Evolutionary conservation across 352 stramenopile genomes (phyloP), one percentile per base, ranked within the genome.

Genomic region (Chrysophaeum taylorii): DNA sequence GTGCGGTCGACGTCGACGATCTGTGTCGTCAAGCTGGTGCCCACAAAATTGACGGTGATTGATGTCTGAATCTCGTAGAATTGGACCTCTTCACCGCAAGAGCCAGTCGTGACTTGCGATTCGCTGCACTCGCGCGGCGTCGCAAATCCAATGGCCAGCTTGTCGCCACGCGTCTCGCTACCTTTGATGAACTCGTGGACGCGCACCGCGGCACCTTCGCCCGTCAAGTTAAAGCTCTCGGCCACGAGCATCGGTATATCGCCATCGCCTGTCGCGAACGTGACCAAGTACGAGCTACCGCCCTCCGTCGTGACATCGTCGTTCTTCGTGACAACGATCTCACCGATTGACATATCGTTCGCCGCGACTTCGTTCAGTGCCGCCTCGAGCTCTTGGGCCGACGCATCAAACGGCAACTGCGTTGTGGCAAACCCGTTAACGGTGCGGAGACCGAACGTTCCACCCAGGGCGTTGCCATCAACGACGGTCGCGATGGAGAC

Each of bases 141-240:
- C 27, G 78, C 73, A 72, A 85, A 88, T 60, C 73, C 80, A 27
- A 89, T 36, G 36, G 69, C 66, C 41, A 87, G 48, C 14, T 75
- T 68, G 69, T 74, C 78, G 61, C 78, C 79, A 31, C 71, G 53
- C 29, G 82, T 75, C 42, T 80, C 68, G 50, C 75, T 83, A 7
- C 92, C 92, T n/a, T 87, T 88, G 14, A 94, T 72, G 67, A 87
- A 85, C 71, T 95, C 90, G 14, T 78, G 82, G 0, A 95, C 81
- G 25, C 70, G 69, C 0, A 94, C 82, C 0, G 71, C 70, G 12
- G 81, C 82, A 1, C 79, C 85, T 0, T 85, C 82, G 14, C 89
- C 91, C 5, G 72, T 83, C 0, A 96, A 75, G 0, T 78, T 35
- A 0, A 78, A 78, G 7, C 68, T 25, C 62, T 88, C 77, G 21